Base-by-base conservation (phyloP, 441 rosid genomes). In the Kokia cookei region DNA sequence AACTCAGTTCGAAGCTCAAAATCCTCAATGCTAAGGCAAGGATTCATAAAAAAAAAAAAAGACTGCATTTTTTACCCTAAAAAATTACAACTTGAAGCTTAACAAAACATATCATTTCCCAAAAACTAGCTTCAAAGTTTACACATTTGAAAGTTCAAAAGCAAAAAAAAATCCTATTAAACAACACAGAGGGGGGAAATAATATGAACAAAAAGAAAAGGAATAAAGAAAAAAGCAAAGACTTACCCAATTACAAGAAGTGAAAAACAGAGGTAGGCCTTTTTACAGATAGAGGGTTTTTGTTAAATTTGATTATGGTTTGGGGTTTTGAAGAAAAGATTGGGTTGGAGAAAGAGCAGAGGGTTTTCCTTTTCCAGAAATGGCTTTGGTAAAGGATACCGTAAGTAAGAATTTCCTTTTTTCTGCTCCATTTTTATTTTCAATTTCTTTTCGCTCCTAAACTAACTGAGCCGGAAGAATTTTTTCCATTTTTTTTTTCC, bases 351-450 rank as follows among this genome's bases (percentile, higher is more conserved):
- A 62, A 75, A 60, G 76, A 63, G 10, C 58, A 58, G 2, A 75
- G 71, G 71, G 65, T 59, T 54, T 70, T 76, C 74, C 81, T 76
- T 63, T 79, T 50, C 65, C 75, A 47, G 27, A 68, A 63, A 72
- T 55, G 82, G 73, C 75, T 78, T 73, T 75, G 73, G 77, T 53
- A 64, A 70, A 70, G 70, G 69, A 73, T 58, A 26, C 54, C 19
- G 73, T 53, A 27, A 66, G 74, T 62, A 24, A 2, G 51, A 27
- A 78, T 29, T 74, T 13, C n/a, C 37, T 12, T 70, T 80, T 79
- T 75, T 82, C 81, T 67, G 76, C 83, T 75, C 84, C 88, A 82
- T 82, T 75, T 7, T 82, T 75, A 27, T 59, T 70, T 82, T 59
- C 60, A 73, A 35, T 37, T 71, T 76, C 61, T 71, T 72, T 72